Conservation (phyloP, 768 basidiomycete genomes). For the Leccinum barrowsii region DNA sequence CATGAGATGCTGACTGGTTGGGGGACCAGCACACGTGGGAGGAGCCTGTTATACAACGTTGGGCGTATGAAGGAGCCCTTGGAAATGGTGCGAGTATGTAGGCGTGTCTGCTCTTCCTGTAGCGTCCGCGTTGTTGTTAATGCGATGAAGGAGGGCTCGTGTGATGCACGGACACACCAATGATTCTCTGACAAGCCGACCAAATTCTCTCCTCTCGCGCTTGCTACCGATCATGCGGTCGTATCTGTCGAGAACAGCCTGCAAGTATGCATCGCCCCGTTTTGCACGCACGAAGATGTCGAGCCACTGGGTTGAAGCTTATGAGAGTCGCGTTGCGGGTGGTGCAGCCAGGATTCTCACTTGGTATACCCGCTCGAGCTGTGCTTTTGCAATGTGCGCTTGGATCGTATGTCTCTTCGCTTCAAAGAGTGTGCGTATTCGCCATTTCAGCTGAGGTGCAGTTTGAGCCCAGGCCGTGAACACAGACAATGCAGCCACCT, state of each 20-base stretch:
- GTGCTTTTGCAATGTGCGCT: conserved; percentile 42
- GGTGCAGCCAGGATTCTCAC: conserved; percentile 33
- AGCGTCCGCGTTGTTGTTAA: not conserved
- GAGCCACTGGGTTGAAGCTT: conserved; percentile 42
- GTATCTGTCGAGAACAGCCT: conserved; percentile 52
- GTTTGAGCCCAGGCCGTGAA: not conserved
- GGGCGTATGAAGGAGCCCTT: conserved; percentile 72
- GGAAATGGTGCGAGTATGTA: conserved; percentile 60
- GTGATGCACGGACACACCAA: conserved; percentile 35
- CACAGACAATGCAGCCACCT: not conserved
- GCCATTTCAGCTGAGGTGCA: conserved; percentile 51
- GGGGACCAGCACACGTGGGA: conserved; percentile 69
- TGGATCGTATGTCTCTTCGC: conserved; percentile 52
- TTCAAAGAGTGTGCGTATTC: conserved; percentile 53
- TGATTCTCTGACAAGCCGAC: conserved; percentile 45
- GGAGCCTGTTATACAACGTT: conserved; percentile 58
- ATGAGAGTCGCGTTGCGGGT: not conserved
- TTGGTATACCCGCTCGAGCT: conserved; percentile 53
- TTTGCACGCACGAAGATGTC: conserved; percentile 53
- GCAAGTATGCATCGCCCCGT: conserved; percentile 47
- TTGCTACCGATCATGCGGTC: conserved; percentile 52
- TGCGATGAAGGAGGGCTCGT: not conserved
- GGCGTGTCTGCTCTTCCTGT: conserved; percentile 53
- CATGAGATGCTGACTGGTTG: conserved; percentile 70
- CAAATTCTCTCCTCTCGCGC: conserved; percentile 47